These are phyloP conservation scores for Allium cepa DNA, from an alignment of 106 monocot species.

Conservation along the genomic window DNA sequence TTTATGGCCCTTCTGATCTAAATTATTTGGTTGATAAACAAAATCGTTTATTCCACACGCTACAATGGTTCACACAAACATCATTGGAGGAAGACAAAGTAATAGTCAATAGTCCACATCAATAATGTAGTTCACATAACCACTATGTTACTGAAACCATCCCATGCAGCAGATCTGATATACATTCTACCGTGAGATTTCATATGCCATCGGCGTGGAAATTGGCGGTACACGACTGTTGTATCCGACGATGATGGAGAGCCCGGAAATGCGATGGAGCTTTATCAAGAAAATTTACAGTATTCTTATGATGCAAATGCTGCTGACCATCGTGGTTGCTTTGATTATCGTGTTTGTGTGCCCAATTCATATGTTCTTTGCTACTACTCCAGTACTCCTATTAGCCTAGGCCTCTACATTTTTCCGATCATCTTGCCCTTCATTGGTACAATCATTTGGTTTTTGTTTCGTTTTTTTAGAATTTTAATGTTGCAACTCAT, in stretches of 20 bases:
- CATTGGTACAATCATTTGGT: constrained; percentile 17
- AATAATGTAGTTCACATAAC: constrained; percentile 82
- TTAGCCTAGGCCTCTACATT: constrained; percentile 43
- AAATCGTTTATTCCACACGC: constrained; percentile 84
- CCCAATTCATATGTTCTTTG: constrained; percentile 40
- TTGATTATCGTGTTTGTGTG: constrained; percentile 38
- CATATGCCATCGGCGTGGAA: constrained; percentile 31
- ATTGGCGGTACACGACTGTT: constrained; percentile 23
- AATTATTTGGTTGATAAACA: constrained; percentile 82
- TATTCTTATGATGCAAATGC: constrained; percentile 43
- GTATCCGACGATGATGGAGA: constrained; percentile 66
- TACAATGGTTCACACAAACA: constrained; percentile 82
- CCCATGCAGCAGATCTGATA: constrained; percentile 10
- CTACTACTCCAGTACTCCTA: constrained; percentile 17
- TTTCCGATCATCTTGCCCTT: constrained; percentile 44
- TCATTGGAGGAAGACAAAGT: constrained; percentile 49
- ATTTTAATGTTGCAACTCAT: background rate
- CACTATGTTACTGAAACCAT: constrained; percentile 61
- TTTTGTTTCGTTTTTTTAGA: background rate
- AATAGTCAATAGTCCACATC: constrained; percentile 43
- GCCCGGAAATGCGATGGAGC: constrained; percentile 56
- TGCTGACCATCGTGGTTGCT: constrained; percentile 46
- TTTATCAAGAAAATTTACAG: constrained; percentile 59
- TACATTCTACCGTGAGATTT: background rate
- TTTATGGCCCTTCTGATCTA: constrained; percentile 97